Base-by-base conservation (phyloP, 371 early-diverging fungal genomes). In the Batkoa obscura region DNA sequence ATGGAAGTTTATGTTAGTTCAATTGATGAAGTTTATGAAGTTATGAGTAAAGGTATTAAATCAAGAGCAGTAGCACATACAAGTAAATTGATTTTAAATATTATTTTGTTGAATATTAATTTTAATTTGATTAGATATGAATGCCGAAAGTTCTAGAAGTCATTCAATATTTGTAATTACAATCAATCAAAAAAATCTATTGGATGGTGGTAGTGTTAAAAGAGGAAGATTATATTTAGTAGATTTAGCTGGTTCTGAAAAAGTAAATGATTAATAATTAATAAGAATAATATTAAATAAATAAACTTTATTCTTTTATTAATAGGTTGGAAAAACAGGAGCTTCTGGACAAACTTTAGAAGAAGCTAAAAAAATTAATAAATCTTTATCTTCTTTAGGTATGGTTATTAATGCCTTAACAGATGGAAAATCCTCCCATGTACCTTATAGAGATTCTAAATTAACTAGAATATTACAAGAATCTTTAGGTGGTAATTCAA, bases 291-390 rank as follows among this genome's bases (percentile, higher is more conserved):
- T n/a, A n/a, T n/a, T n/a, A n/a, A n/a, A n/a, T n/a, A n/a, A n/a
- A n/a, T n/a, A n/a, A n/a, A n/a, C n/a, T n/a, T n/a, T 31, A n/a
- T 32, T 4, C 30, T 31, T 2, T 17, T 15, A 8, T 8, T 8
- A 13, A 31, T 47, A 47, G 48, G 48, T 54, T 12, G 88, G 90
- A 51, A 92, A 96, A 70, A 99, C 99, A 12, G 94, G 95, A 59
- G 98, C 98, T 0, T 88, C 93, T 2, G 97, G 98, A 17, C 91
- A 94, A 65, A 90, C 98, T 5, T 69, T 99, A 37, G 96, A 98
- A 74, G 99, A 99, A 68, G 98, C 99, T 58, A 95, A 96, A 68
- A 94, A 93, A 69, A 99, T 99, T 72, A 99, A 99, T 77, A 95
- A 90, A 72, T 95, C 95, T 0, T 74, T 99, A 10, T 87, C 92